Conservation (phyloP, 805 yeast genomes). For the Barnettozyma siamensis region DNA sequence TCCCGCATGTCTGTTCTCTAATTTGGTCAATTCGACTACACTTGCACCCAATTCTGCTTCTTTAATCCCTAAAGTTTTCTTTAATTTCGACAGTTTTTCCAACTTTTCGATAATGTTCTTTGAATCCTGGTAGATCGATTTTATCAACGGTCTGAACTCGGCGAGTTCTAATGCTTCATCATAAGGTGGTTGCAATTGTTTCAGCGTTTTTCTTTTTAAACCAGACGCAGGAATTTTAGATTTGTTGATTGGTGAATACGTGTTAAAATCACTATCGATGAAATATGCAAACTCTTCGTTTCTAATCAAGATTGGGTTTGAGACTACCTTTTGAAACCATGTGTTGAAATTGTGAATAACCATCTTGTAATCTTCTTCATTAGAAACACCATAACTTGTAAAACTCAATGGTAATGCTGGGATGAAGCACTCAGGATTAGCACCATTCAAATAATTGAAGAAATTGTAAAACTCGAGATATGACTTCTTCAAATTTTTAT, state of each 20-base stretch:
- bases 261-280: constrained; percentile 67
- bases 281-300: constrained; percentile 88
- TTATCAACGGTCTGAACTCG: constrained; percentile 80
- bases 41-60: constrained; percentile 47
- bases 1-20: constrained; percentile 57
- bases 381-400: constrained; percentile 77
- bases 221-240: constrained; percentile 75
- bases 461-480: constrained; percentile 71
- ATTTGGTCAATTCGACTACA: constrained; percentile 32
- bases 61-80: constrained; percentile 46
- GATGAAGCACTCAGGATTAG: constrained; percentile 88
- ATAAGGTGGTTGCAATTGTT: constrained; percentile 87
- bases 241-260: constrained; percentile 44
- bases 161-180: constrained; percentile 81
- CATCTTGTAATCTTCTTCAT: constrained; percentile 68
- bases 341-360: constrained; percentile 59
- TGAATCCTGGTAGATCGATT: constrained; percentile 58
- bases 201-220: constrained; percentile 77
- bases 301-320: constrained; percentile 73
- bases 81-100: constrained; percentile 44
- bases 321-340: constrained; percentile 76
- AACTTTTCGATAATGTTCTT: constrained; percentile 49
- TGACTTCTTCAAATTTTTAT: constrained; percentile 74
- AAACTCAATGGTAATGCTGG: constrained; percentile 77
- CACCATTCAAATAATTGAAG: constrained; percentile 69